Evolutionary conservation across 2,329 filamentous ascomycete genomes (phyloP), one percentile per base, ranked within the genome.

Genomic region (Aspergillus calidoustus): DNA sequence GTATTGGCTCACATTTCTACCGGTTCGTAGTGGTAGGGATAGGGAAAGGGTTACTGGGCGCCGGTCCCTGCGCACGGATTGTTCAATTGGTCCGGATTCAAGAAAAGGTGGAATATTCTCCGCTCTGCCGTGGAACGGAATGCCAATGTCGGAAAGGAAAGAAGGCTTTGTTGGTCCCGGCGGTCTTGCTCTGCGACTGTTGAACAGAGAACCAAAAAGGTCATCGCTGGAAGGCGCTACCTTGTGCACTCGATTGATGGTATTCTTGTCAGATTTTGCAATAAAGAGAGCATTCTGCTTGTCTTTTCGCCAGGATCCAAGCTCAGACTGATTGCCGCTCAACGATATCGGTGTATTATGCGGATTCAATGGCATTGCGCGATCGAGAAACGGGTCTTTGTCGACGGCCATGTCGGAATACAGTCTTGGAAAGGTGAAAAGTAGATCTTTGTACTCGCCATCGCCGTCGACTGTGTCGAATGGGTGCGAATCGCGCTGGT

Each of bases 91-190:
- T 23, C 43, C 25, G 13, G 13, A 25, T 5, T 15, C 34, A 9
- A 44, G n/a, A 31, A 30, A 52, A 15, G 55, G 52, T 3, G n/a
- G 54, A 7, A 43, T 25, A 34, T 65, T 61, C 7, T 54, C 58
- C 2, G 23, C 15, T 17, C 43, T 17, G 17, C 38, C 22, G 6
- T 28, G 28, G 50, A 25, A 31, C 15, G 22, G 22, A 17, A 41
- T 13, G 3, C 56, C 51, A 28, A 60, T 30, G 31, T 46, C 23
- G 13, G 62, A 54, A n/a, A 66, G 59, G 43, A 61, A 64, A 11
- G 50, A 43, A 25, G 66, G 66, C 43, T 67, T 67, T 3, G 54
- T 60, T n/a, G 64, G 60, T 19, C 56, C 58, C 7, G 60, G 62
- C 6, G 64, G 64, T 44, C 57, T 63, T 31, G 28, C n/a, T 50